A percentile compares a stretch with the other conserved stretches of the same genome.
phyloP scores from a whole-genome alignment of 331 rosid genomes.

The Malus hybrid region DNA sequence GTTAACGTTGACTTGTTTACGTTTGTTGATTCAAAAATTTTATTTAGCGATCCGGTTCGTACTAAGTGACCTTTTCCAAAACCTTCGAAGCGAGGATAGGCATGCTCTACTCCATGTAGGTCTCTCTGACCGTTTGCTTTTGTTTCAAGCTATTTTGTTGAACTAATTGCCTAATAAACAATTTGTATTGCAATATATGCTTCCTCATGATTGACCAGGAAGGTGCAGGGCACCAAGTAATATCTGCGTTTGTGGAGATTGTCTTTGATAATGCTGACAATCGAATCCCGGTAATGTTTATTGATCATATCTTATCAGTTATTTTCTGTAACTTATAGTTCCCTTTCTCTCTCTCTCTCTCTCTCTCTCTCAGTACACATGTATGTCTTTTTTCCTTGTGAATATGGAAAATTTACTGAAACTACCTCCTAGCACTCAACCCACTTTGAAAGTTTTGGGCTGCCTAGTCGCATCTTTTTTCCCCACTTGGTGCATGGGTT shows the following conservation, averaged over 20 bases:
- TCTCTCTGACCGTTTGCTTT: background rate
- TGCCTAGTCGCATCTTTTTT: background rate
- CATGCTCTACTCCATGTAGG: constrained; percentile 86
- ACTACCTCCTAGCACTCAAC: background rate
- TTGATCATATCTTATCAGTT: background rate
- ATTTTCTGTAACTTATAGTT: background rate
- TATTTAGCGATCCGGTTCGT: constrained; percentile 80
- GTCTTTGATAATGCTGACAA: constrained; percentile 87
- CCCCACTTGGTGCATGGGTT: background rate
- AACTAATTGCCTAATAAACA: background rate
- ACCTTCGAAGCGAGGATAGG: constrained; percentile 69
- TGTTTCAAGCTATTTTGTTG: background rate
- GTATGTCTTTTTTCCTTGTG: background rate
- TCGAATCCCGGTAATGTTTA: constrained; percentile 72
- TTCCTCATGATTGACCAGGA: constrained; percentile 37
- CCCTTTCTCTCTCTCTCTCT: background rate
- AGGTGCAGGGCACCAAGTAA: constrained; percentile 84
- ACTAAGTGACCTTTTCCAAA: constrained; percentile 77
- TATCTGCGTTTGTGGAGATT: constrained; percentile 86
- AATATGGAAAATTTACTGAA: background rate
- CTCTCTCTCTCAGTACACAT: too few species aligned
- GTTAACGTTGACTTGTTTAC: background rate
- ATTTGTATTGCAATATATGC: background rate
- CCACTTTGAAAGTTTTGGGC: background rate
- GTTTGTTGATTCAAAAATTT: constrained; percentile 4